Evolutionary conservation across 306 rosid species (phyloP).

Genomic region (Quercus berberidifolia): DNA sequence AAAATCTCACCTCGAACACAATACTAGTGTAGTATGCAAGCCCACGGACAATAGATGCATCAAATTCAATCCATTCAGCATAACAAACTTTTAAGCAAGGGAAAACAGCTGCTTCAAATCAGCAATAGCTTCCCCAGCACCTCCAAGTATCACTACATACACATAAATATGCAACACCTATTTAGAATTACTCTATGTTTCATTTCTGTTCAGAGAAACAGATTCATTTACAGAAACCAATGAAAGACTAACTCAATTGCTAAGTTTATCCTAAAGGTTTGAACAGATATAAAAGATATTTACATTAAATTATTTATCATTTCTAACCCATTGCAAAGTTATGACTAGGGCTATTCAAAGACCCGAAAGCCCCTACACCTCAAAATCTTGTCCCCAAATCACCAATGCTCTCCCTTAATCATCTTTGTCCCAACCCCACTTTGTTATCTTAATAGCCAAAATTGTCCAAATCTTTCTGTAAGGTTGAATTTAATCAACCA

Average conservation of each 20-base stretch:
- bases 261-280: neutral
- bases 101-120: constrained; percentile 81
- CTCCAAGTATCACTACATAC: constrained; percentile 67
- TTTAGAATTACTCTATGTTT: neutral
- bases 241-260: neutral
- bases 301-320: neutral
- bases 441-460: too few relatives aligned
- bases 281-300: neutral
- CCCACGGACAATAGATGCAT: constrained; percentile 94
- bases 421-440: too few relatives aligned
- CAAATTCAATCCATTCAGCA: constrained; percentile 6
- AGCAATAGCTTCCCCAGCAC: constrained; percentile 70
- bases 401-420: too few relatives aligned
- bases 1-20: constrained; percentile 78
- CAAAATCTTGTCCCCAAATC: too few relatives aligned
- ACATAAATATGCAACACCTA: constrained; percentile 14
- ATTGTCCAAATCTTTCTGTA: too few relatives aligned
- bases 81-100: constrained; percentile 86
- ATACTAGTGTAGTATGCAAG: constrained; percentile 94
- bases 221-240: neutral
- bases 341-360: neutral
- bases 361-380: too few relatives aligned
- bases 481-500: too few relatives aligned
- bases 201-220: neutral
- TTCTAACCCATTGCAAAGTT: neutral